phyloP scores from a whole-genome alignment of 2,329 filamentous ascomycete genomes.

The Xylariaceae sp. region DNA sequence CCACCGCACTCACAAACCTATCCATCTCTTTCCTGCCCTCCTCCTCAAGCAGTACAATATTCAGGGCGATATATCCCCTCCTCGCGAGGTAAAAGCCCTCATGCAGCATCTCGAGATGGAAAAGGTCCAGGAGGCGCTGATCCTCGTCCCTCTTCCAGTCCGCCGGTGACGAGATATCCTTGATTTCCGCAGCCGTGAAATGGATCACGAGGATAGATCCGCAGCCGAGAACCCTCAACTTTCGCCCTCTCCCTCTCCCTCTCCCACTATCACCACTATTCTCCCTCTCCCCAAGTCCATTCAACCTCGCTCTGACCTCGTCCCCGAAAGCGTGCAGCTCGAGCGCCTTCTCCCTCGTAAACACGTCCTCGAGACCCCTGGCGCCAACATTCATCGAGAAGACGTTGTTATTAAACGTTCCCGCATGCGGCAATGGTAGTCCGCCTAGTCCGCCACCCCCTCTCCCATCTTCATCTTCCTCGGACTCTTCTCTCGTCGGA shows the following conservation, averaged over 20 bases:
- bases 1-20: conserved; percentile 35
- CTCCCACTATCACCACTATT: not conserved
- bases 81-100: conserved; percentile 38
- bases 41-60: conserved; percentile 33
- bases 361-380: conserved; percentile 25
- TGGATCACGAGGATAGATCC: conserved; percentile 19
- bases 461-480: too few relatives aligned
- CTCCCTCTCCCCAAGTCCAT: conserved; percentile 18
- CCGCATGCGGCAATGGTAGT: conserved; percentile 45
- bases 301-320: conserved; percentile 19
- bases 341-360: conserved; percentile 23
- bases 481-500: too few relatives aligned
- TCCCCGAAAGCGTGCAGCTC: conserved; percentile 26
- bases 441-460: conserved; percentile 22
- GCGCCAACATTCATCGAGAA: conserved; percentile 45
- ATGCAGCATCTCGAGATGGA: conserved; percentile 44
- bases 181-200: conserved; percentile 25
- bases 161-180: conserved; percentile 21
- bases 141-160: conserved; percentile 25
- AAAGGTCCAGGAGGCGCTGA: conserved; percentile 34
- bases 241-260: not conserved
- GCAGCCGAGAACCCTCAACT: conserved; percentile 12
- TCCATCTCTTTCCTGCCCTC: conserved; percentile 31
- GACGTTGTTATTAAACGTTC: conserved; percentile 60
- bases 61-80: conserved; percentile 37